Evolutionary conservation across 164 flowering plant species (phyloP).

Genomic region (Kingdonia uniflora): DNA sequence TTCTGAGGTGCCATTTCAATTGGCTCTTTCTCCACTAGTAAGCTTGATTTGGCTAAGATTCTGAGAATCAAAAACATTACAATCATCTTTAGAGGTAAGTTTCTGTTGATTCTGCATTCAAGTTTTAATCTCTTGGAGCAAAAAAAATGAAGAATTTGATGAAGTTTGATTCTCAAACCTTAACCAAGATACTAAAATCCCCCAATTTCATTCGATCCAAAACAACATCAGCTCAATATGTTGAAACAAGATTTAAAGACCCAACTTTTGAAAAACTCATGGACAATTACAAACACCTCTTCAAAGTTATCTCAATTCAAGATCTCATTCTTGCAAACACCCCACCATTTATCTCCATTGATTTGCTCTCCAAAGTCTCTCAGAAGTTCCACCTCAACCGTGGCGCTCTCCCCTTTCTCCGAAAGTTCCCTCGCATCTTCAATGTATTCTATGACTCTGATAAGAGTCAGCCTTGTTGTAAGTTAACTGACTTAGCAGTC

Average conservation of each 20-base stretch:
- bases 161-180: too few species aligned
- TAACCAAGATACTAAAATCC: too few species aligned
- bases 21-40: too few species aligned
- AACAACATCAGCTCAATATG: conserved; percentile 50
- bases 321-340: conserved; percentile 71
- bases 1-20: too few species aligned
- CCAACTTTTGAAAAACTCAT: conserved; percentile 78
- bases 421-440: conserved; percentile 73
- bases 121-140: too few species aligned
- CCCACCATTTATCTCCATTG: conserved; percentile 39
- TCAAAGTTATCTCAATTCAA: conserved; percentile 67
- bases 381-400: conserved; percentile 78
- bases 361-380: conserved; percentile 60
- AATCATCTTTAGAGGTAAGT: too few species aligned
- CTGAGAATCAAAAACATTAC: too few species aligned
- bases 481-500: conserved; percentile 43
- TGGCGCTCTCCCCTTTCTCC: conserved; percentile 66
- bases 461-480: conserved; percentile 36
- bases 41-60: too few species aligned
- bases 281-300: conserved; percentile 60
- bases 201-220: conserved; percentile 27
- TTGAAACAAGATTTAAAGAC: conserved; percentile 60
- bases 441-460: conserved; percentile 31
- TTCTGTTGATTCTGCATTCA: too few species aligned
- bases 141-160: too few species aligned